A percentile compares a stretch with the other conserved stretches of the same genome.
Evolutionary conservation across 768 basidiomycete genomes (phyloP).

Genomic region (Auriculariales sp.): DNA sequence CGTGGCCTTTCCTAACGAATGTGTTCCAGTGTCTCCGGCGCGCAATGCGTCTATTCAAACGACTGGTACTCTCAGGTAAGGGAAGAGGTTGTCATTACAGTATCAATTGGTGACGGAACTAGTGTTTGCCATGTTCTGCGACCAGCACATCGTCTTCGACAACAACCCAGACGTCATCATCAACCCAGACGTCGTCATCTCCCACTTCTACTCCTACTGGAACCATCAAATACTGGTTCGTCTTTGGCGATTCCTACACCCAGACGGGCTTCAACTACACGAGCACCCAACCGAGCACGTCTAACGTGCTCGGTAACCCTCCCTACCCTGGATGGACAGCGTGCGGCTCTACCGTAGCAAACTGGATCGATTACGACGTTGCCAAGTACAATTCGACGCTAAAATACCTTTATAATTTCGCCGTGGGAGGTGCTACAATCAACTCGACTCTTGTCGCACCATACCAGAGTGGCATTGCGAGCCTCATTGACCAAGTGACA

Average conservation of each 20-base stretch:
- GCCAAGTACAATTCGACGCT: slow-evolving; percentile 37
- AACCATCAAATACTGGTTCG: slow-evolving; percentile 37
- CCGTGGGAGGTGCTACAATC: slow-evolving; percentile 54
- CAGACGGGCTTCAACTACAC: slow-evolving; percentile 35
- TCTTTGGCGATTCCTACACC: slow-evolving; percentile 37
- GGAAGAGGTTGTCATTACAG: neutral
- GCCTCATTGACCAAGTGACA: slow-evolving; percentile 46
- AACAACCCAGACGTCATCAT: slow-evolving; percentile 9
- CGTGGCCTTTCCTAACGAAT: neutral
- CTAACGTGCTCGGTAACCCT: slow-evolving; percentile 40
- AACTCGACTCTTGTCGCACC: slow-evolving; percentile 41
- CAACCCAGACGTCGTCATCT: slow-evolving; percentile 1
- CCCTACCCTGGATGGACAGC: slow-evolving; percentile 37
- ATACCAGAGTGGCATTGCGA: slow-evolving; percentile 34
- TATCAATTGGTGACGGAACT: slow-evolving; percentile 15
- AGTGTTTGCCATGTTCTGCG: slow-evolving; percentile 18
- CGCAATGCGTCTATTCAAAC: slow-evolving; percentile 14
- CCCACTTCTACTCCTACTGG: slow-evolving; percentile 12
- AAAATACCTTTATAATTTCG: slow-evolving; percentile 48
- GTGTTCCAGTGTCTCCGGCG: slow-evolving; percentile 8
- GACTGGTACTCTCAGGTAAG: slow-evolving; percentile 13
- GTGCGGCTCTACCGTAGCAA: slow-evolving; percentile 35
- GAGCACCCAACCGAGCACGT: slow-evolving; percentile 24
- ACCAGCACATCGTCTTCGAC: slow-evolving; percentile 3
- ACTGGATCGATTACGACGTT: slow-evolving; percentile 46